These are phyloP conservation scores for Xylariomycetidae sp. DNA, from an alignment of 2,329 filamentous ascomycete species.

Conservation along the genomic window DNA sequence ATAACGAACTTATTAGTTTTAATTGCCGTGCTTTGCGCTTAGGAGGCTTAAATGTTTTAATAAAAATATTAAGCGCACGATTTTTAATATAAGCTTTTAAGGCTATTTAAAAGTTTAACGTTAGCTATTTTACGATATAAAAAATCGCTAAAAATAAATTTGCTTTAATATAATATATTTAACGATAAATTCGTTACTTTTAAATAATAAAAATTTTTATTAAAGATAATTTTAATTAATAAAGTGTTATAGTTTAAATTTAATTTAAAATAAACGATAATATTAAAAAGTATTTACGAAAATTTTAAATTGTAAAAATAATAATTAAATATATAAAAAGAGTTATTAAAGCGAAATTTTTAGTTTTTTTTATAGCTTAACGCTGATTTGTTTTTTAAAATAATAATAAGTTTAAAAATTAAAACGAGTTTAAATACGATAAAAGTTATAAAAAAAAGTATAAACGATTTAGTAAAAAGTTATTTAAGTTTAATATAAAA, in stretches of 20 bases:
- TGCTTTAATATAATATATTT: not conserved
- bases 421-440: not conserved
- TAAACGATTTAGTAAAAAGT: not conserved
- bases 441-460: not conserved
- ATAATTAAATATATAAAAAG: not conserved
- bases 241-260: not conserved
- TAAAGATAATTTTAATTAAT: not conserved
- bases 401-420: not conserved
- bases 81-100: not conserved
- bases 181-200: not conserved
- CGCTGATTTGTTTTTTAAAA: not conserved
- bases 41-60: not conserved
- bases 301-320: not conserved
- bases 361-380: not conserved
- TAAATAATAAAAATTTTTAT: not conserved
- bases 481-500: not conserved
- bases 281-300: not conserved
- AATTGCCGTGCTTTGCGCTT: too few relatives aligned
- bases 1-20: too few relatives aligned
- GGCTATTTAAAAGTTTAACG: not conserved
- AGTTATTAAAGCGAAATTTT: not conserved
- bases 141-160: not conserved
- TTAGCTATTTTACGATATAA: not conserved
- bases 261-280: not conserved
- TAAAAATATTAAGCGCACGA: not conserved